Evolutionary conservation across 2,329 filamentous ascomycete genomes (phyloP).

Genomic region (Colletotrichum phormii): DNA sequence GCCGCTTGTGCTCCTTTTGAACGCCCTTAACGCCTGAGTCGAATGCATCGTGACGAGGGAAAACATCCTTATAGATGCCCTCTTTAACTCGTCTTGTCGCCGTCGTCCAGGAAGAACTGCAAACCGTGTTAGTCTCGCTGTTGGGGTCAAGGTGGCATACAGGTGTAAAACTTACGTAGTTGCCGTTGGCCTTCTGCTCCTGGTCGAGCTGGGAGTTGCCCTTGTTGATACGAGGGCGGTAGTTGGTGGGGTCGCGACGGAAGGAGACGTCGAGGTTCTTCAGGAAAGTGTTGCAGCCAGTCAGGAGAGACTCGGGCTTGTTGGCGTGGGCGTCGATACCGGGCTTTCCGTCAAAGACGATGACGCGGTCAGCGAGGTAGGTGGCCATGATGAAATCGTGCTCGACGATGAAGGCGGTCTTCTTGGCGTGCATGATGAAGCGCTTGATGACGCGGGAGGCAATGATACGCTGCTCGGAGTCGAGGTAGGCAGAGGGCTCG

Average conservation of each 20-base stretch:
- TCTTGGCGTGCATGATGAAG: conserved; percentile 99
- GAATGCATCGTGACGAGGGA: conserved; percentile 51
- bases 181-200: conserved; percentile 93
- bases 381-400: conserved; percentile 99
- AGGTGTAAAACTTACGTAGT: conserved; percentile 76
- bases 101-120: conserved; percentile 94
- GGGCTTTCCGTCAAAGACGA: conserved; percentile 96
- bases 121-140: conserved; percentile 38
- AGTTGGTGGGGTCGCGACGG: conserved; percentile 96
- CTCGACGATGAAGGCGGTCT: conserved; percentile 99
- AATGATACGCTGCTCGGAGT: conserved; percentile 99
- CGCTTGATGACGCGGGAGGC: conserved; percentile 98
- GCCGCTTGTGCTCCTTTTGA: conserved; percentile 54
- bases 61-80: conserved; percentile 51
- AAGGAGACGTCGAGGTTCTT: conserved; percentile 98
- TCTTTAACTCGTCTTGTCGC: conserved; percentile 70
- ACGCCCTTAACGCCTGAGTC: conserved; percentile 64
- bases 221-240: conserved; percentile 98
- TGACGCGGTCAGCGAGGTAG: conserved; percentile 88
- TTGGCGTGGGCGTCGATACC: conserved; percentile 91
- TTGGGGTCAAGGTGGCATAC: conserved; percentile 17
- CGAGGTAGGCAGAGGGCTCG: conserved; percentile 96
- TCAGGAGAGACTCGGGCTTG: conserved; percentile 89
- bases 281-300: conserved; percentile 95
- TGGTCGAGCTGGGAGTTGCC: conserved; percentile 94